phyloP scores from a whole-genome alignment of 228 moss, liverwort and hornwort genomes.

The Sphagnum fallax region DNA sequence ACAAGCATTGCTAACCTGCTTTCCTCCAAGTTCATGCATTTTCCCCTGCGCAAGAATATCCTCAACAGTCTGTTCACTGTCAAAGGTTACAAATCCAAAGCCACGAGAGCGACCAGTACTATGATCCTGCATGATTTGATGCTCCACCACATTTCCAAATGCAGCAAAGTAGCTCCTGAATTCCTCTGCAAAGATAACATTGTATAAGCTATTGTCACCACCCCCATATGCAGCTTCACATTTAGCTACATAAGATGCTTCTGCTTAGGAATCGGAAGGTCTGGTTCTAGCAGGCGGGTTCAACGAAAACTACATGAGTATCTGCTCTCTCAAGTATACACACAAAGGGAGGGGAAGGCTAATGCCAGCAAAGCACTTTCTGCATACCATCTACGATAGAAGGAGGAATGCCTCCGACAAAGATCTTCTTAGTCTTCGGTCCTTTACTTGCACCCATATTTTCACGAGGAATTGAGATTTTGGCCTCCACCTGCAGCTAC shows the following conservation, averaged over 20 bases:
- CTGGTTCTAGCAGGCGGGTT: no score
- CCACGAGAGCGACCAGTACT: slow-evolving; percentile 60
- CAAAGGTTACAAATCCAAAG: slow-evolving; percentile 87
- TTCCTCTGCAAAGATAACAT: slow-evolving; percentile 27
- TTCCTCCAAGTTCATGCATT: slow-evolving; percentile 63
- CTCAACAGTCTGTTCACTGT: slow-evolving; percentile 75
- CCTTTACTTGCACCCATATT: slow-evolving; percentile 97
- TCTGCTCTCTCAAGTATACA: slow-evolving; percentile 41
- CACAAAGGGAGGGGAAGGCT: slow-evolving; percentile 37
- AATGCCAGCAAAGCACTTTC: slow-evolving; percentile 55
- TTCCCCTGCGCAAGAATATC: slow-evolving; percentile 80
- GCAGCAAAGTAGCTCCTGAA: slow-evolving; percentile 57
- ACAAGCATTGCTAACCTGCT: slow-evolving; percentile 23
- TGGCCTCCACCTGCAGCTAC: slow-evolving; percentile 98
- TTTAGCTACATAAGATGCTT: background rate
- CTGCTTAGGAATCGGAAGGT: no score
- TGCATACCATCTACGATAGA: slow-evolving; percentile 98
- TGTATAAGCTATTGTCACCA: background rate
- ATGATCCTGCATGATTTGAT: slow-evolving; percentile 70
- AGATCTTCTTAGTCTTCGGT: slow-evolving; percentile 97
- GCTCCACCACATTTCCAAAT: slow-evolving; percentile 52
- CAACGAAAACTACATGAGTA: background rate
- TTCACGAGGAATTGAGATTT: slow-evolving; percentile 99
- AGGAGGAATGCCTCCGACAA: slow-evolving; percentile 99
- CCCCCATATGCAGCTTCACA: background rate